Percentiles rank a stretch among this genome's conserved stretches.
Evolutionary conservation across 2,329 filamentous ascomycete species (phyloP).

Genomic region (Harringtonia lauricola): DNA sequence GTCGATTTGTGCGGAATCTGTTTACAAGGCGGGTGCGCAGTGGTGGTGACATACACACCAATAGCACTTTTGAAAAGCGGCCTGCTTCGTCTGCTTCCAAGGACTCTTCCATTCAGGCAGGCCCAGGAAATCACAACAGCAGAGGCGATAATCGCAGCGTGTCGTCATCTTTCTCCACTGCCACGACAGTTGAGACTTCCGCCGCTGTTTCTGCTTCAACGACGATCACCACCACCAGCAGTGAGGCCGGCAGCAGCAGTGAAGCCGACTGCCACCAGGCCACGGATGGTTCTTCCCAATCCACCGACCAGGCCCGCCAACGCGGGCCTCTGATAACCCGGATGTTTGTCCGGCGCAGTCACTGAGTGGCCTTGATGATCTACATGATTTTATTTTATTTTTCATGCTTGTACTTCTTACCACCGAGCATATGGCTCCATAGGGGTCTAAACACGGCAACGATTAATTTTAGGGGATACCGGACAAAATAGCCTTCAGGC

Average conservation of each 20-base stretch:
- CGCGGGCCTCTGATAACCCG: slow-evolving; percentile 9
- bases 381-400: background rate
- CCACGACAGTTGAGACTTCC: slow-evolving; percentile 3
- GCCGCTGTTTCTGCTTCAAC: background rate
- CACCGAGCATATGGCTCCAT: no score
- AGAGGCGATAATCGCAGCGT: slow-evolving; percentile 8
- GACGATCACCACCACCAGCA: background rate
- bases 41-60: background rate
- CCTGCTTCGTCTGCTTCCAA: background rate
- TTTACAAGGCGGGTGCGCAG: slow-evolving; percentile 9
- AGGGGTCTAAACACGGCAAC: no score
- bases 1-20: slow-evolving; percentile 10
- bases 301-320: slow-evolving; percentile 4
- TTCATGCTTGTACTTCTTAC: no score
- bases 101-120: background rate
- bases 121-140: background rate
- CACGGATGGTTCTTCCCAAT: slow-evolving; percentile 2
- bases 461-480: no score
- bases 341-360: slow-evolving; percentile 13
- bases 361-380: slow-evolving; percentile 1
- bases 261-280: background rate
- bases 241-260: background rate
- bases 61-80: background rate
- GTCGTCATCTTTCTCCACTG: slow-evolving; percentile 6
- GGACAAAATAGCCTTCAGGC: no score